Base-by-base conservation (phyloP, 148 eudicot genomes). In the Simmondsia chinensis region DNA sequence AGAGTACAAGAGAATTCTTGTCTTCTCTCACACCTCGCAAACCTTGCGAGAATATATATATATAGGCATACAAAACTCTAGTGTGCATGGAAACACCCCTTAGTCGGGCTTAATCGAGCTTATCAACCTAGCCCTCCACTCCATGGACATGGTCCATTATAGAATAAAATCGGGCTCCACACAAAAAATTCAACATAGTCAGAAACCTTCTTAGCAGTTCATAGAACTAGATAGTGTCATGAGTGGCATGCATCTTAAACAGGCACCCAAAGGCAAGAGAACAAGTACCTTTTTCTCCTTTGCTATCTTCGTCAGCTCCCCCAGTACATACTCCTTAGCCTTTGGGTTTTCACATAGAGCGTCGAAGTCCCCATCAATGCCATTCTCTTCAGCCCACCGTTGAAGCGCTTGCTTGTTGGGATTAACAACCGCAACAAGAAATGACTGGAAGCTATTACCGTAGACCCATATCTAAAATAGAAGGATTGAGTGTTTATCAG, bases 401-500 rank as follows among this genome's bases (percentile, higher is more conserved):
- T 75, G 75, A 22, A 85, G 73, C 31, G 82, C 82, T 54, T 57
- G 71, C 57, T 65, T 52, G 39, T 67, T 85, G 4, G 86, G 95
- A 53, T 80, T 84, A 20, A 57, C 75, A 55, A 77, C 74, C 43
- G 83, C 86, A 51, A 80, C 66, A 7, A 85, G 86, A 52, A 60
- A 85, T 22, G 80, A 80, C 52, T 81, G 83, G 46, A 85, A 81
- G 64, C 89, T 85, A 60, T 65, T 85, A 46, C 95, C 95, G 14
- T 80, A 85, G 6, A 80, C 64, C 95, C 95, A 85, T 66, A 85
- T 60, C 89, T 80, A 66, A 33, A 46, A 54, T 46, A 16, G 26
- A 40, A 46, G 11, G 16, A 15, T 12, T 18, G 13, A 20, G 32
- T 46, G 39, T 25, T 12, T 24, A 20, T 7, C 23, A 24, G 30